A percentile compares a stretch with the other conserved stretches of the same genome.
Conservation (phyloP, 495 filamentous ascomycete genomes). For the Daldinia grandis region DNA sequence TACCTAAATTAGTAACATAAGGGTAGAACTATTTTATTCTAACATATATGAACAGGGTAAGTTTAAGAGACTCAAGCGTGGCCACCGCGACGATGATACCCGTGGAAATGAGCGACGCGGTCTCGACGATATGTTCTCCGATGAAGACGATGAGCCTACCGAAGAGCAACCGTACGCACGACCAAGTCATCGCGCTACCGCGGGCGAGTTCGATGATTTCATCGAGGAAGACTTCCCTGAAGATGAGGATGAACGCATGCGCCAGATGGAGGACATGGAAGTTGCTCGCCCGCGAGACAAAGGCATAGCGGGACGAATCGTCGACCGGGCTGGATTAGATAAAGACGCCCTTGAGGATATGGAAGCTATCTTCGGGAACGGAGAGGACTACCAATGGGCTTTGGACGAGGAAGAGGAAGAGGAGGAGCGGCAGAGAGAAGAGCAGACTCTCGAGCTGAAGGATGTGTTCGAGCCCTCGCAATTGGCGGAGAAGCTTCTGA, state of each 20-base stretch:
- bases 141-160: slow-evolving; percentile 83
- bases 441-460: slow-evolving; percentile 82
- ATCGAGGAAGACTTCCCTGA: slow-evolving; percentile 95
- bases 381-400: slow-evolving; percentile 94
- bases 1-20: neutral
- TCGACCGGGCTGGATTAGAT: slow-evolving; percentile 78
- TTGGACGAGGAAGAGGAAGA: slow-evolving; percentile 85
- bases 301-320: slow-evolving; percentile 69
- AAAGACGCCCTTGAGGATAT: slow-evolving; percentile 94
- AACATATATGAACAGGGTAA: slow-evolving; percentile 68
- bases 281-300: slow-evolving; percentile 76
- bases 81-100: slow-evolving; percentile 76
- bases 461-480: slow-evolving; percentile 98
- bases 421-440: slow-evolving; percentile 71
- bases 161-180: slow-evolving; percentile 65
- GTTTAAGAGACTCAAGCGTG: slow-evolving; percentile 94
- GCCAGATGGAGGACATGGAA: slow-evolving; percentile 84
- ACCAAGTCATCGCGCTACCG: slow-evolving; percentile 61
- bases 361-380: slow-evolving; percentile 93
- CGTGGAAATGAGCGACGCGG: slow-evolving; percentile 70
- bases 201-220: slow-evolving; percentile 94
- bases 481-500: slow-evolving; percentile 89
- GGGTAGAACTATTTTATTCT: slow-evolving; percentile 21
- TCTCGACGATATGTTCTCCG: slow-evolving; percentile 90
- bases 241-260: slow-evolving; percentile 79